A percentile compares a stretch with the other conserved stretches of the same genome.
Evolutionary conservation across 1,284 basidiomycete species (phyloP).

Genomic region (Somion occarium): DNA sequence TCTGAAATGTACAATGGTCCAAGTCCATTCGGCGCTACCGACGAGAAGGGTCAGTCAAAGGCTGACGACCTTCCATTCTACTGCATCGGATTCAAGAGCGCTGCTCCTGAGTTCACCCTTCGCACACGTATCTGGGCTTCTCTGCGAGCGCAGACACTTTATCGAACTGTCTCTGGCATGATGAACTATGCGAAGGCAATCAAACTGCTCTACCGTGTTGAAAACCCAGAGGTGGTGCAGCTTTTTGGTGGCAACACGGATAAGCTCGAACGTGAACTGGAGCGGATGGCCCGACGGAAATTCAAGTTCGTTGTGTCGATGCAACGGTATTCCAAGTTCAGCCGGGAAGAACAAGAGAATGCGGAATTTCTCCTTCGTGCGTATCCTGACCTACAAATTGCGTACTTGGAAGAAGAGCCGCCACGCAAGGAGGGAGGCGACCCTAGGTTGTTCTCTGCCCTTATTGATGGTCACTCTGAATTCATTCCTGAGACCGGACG

Average conservation of each 20-base stretch:
- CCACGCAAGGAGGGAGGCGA: conserved; percentile 93
- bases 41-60: conserved; percentile 86
- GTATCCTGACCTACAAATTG: conserved; percentile 98
- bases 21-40: conserved; percentile 68
- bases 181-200: conserved; percentile 99
- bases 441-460: conserved; percentile 90
- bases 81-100: conserved; percentile 99
- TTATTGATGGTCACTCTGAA: conserved; percentile 98
- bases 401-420: conserved; percentile 96
- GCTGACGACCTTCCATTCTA: conserved; percentile 97
- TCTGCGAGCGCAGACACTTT: conserved; percentile 95
- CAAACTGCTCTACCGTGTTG: conserved; percentile 98
- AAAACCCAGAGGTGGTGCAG: conserved; percentile 98
- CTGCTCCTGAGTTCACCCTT: conserved; percentile 96
- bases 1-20: conserved; percentile 81
- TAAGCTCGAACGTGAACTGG: conserved; percentile 93
- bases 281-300: conserved; percentile 96
- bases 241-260: conserved; percentile 97
- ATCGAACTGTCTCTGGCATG: conserved; percentile 98
- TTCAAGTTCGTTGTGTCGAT: conserved; percentile 99
- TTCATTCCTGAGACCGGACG: conserved; percentile 87
- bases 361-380: conserved; percentile 97
- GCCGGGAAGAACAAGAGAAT: conserved; percentile 99
- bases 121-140: conserved; percentile 99
- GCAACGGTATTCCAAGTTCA: conserved; percentile 99